Percentiles rank a stretch among this genome's conserved stretches.
These are phyloP conservation scores for Chaetomium tenue DNA, from an alignment of 495 filamentous ascomycete genomes.

Conservation along the genomic window DNA sequence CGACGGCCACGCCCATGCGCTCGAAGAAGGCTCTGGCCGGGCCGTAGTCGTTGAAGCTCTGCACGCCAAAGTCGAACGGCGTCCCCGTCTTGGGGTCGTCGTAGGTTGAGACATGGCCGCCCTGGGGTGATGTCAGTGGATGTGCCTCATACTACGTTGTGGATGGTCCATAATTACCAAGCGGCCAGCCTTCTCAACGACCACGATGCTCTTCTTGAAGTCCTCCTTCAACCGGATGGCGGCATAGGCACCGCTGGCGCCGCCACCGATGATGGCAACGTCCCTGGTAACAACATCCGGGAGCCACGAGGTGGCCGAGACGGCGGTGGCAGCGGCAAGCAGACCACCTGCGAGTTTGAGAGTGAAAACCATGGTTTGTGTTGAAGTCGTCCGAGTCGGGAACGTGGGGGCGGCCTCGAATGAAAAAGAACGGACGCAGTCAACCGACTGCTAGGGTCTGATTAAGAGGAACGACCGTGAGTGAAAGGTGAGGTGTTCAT, in stretches of 20 bases:
- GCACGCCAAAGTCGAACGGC: conserved; percentile 45
- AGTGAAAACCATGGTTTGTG: not conserved
- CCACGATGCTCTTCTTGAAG: conserved; percentile 39
- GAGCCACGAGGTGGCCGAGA: not conserved
- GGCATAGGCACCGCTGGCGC: conserved; percentile 50
- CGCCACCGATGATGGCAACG: conserved; percentile 49
- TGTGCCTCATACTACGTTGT: not conserved
- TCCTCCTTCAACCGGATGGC: conserved; percentile 48
- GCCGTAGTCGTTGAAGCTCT: conserved; percentile 33
- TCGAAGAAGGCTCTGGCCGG: conserved; percentile 34
- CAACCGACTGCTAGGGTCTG: not conserved
- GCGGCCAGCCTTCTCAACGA: conserved; percentile 43
- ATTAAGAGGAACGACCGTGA: no score
- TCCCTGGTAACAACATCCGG: conserved; percentile 18
- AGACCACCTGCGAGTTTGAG: not conserved
- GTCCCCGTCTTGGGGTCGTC: conserved; percentile 37
- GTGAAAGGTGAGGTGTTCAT: not conserved
- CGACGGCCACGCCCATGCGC: conserved; percentile 40
- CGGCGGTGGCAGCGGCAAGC: not conserved
- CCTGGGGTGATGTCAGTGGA: conserved; percentile 30
- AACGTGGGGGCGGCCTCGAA: not conserved
- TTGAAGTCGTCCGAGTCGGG: no score
- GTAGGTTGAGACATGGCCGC: conserved; percentile 48
- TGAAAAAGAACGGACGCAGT: conserved; percentile 10
- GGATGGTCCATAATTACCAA: conserved; percentile 34